These are phyloP conservation scores for Ramaria sp. DNA, from an alignment of 768 basidiomycete genomes.

Conservation along the genomic window DNA sequence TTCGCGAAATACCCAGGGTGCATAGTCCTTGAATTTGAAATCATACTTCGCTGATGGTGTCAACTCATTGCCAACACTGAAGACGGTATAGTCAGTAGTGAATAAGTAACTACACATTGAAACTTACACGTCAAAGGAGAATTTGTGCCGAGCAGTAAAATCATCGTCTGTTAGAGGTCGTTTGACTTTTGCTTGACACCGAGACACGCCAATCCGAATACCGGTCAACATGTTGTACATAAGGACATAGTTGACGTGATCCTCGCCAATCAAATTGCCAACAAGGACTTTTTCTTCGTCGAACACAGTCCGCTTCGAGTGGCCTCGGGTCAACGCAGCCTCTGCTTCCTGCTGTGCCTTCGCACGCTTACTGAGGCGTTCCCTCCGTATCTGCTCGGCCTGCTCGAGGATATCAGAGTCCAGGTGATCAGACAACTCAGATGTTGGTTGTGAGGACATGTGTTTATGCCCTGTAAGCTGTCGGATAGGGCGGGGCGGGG, in stretches of 20 bases:
- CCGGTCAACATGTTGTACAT: slow-evolving; percentile 99
- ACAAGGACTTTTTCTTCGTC: slow-evolving; percentile 59
- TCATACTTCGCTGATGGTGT: slow-evolving; percentile 98
- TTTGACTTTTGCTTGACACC: slow-evolving; percentile 93
- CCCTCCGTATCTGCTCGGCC: slow-evolving; percentile 76
- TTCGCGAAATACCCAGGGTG: slow-evolving; percentile 95
- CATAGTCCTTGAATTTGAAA: slow-evolving; percentile 99
- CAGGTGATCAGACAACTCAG: slow-evolving; percentile 40
- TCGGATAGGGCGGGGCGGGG: slow-evolving; percentile 12
- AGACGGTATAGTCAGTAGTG: slow-evolving; percentile 1
- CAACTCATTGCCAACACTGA: slow-evolving; percentile 90
- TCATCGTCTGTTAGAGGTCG: slow-evolving; percentile 78
- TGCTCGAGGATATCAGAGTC: slow-evolving; percentile 81
- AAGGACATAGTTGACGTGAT: slow-evolving; percentile 95
- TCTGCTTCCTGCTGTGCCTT: slow-evolving; percentile 56
- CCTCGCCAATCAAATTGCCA: slow-evolving; percentile 96
- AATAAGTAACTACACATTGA: background rate
- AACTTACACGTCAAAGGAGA: slow-evolving; percentile 89
- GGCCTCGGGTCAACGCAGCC: slow-evolving; percentile 34
- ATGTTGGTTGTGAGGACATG: slow-evolving; percentile 22
- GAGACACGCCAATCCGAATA: slow-evolving; percentile 89
- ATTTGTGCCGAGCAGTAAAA: slow-evolving; percentile 85
- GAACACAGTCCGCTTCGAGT: slow-evolving; percentile 13
- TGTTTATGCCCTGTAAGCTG: slow-evolving; percentile 18
- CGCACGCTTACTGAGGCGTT: slow-evolving; percentile 62